These are phyloP conservation scores for Solanum infundibuliforme DNA, from an alignment of 257 asterid species.

Conservation along the genomic window DNA sequence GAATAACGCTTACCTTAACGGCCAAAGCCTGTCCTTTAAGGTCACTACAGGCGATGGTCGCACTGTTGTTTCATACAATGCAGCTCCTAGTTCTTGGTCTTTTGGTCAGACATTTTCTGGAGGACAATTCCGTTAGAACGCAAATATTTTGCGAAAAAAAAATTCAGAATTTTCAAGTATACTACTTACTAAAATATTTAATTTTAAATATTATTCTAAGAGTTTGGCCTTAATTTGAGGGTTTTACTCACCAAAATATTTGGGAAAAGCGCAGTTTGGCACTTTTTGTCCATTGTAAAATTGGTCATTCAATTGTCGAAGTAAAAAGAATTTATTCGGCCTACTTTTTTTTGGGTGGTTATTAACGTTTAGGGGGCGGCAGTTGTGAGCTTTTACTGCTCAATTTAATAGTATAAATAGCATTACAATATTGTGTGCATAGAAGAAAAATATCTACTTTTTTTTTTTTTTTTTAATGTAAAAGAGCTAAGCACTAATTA, in stretches of 20 bases:
- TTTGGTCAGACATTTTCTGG: slow-evolving; percentile 83
- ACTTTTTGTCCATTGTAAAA: not conserved
- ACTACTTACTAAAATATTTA: not conserved
- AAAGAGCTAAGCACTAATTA: slow-evolving; percentile 2
- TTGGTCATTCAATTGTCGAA: not conserved
- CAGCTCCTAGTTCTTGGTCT: slow-evolving; percentile 58
- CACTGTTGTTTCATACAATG: slow-evolving; percentile 64
- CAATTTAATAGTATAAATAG: not conserved
- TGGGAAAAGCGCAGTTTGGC: not conserved
- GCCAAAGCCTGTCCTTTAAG: slow-evolving; percentile 73
- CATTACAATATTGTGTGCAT: not conserved
- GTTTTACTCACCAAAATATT: not conserved
- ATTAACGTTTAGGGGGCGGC: not conserved
- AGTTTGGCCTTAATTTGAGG: not conserved
- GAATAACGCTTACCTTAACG: slow-evolving; percentile 72
- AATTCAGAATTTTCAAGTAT: not conserved
- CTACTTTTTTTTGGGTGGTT: not conserved
- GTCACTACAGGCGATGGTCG: slow-evolving; percentile 79
- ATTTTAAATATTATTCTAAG: not conserved
- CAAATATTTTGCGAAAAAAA: not conserved
- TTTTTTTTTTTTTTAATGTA: not conserved
- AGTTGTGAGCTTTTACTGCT: not conserved
- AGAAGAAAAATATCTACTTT: not conserved
- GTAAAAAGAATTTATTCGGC: not conserved
- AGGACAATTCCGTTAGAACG: slow-evolving; percentile 40